Evolutionary conservation across 805 yeast genomes (phyloP).

Genomic region (Candida nemodendra): DNA sequence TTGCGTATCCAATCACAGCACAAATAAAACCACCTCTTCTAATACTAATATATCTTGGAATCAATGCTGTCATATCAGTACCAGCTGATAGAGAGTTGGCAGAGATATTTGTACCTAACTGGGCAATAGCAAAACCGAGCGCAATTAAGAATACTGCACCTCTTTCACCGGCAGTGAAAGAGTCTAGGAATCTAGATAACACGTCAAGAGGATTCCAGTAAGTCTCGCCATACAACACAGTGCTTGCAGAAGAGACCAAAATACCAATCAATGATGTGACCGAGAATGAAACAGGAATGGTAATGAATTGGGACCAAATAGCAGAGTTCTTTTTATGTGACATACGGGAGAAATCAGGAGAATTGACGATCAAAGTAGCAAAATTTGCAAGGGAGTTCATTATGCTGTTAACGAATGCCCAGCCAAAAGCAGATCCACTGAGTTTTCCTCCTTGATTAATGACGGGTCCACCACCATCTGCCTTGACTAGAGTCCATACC

Average conservation of each 20-base stretch:
- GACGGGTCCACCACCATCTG: conserved; percentile 76
- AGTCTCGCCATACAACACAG: conserved; percentile 61
- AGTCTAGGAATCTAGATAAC: conserved; percentile 58
- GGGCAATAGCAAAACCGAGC: conserved; percentile 69
- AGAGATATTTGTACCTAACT: conserved; percentile 74
- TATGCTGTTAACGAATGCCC: conserved; percentile 78
- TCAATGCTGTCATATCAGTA: conserved; percentile 65
- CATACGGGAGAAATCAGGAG: conserved; percentile 88
- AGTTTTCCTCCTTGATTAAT: conserved; percentile 53
- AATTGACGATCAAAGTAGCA: conserved; percentile 83
- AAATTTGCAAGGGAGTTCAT: conserved; percentile 85
- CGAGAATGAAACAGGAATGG: conserved; percentile 77
- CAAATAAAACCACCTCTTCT: conserved; percentile 81
- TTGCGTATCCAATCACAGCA: conserved; percentile 65
- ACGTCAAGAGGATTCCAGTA: conserved; percentile 87
- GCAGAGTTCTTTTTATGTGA: conserved; percentile 56
- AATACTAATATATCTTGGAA: conserved; percentile 65
- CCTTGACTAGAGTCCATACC: conserved; percentile 79
- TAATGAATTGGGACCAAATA: conserved; percentile 54
- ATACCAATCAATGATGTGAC: conserved; percentile 84
- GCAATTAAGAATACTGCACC: conserved; percentile 80
- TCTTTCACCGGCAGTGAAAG: conserved; percentile 56
- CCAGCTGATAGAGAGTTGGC: conserved; percentile 73
- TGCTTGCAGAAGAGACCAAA: conserved; percentile 77
- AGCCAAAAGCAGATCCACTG: conserved; percentile 62